A percentile compares a stretch with the other conserved stretches of the same genome.
Conservation (phyloP, 768 basidiomycete genomes). For the Suillus discolor region DNA sequence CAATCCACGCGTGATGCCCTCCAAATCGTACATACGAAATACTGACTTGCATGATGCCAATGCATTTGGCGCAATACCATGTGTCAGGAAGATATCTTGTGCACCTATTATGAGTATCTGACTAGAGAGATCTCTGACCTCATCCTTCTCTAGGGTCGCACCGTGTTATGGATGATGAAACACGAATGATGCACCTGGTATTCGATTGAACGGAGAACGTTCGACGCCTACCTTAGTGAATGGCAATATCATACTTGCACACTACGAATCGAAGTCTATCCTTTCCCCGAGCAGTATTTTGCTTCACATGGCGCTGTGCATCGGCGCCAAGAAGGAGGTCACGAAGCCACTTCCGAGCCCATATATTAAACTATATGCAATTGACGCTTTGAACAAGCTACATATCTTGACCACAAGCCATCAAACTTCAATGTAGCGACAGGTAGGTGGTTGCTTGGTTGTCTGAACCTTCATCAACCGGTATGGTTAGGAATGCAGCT, state of each 20-base stretch:
- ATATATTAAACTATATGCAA: too few relatives aligned
- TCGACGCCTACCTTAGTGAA: background rate
- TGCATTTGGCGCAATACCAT: background rate
- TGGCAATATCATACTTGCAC: background rate
- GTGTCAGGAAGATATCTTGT: background rate
- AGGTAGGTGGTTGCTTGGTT: too few relatives aligned
- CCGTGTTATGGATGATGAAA: background rate
- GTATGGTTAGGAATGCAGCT: too few relatives aligned
- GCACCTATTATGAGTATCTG: background rate
- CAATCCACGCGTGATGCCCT: background rate
- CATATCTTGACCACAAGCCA: too few relatives aligned
- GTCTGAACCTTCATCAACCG: too few relatives aligned
- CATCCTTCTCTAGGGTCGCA: background rate
- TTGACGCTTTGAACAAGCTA: too few relatives aligned
- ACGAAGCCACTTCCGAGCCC: too few relatives aligned
- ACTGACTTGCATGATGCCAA: background rate
- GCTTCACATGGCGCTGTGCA: too few relatives aligned
- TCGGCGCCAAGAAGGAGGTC: too few relatives aligned
- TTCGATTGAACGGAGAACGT: background rate
- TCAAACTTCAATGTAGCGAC: too few relatives aligned
- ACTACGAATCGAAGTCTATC: background rate
- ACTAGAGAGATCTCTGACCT: background rate
- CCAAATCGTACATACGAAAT: background rate
- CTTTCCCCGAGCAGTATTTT: background rate
- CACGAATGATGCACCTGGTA: background rate